Evolutionary conservation across 106 monocot species (phyloP), one percentile per base, ranked within the genome.

Genomic region (Platanthera zijinensis): DNA sequence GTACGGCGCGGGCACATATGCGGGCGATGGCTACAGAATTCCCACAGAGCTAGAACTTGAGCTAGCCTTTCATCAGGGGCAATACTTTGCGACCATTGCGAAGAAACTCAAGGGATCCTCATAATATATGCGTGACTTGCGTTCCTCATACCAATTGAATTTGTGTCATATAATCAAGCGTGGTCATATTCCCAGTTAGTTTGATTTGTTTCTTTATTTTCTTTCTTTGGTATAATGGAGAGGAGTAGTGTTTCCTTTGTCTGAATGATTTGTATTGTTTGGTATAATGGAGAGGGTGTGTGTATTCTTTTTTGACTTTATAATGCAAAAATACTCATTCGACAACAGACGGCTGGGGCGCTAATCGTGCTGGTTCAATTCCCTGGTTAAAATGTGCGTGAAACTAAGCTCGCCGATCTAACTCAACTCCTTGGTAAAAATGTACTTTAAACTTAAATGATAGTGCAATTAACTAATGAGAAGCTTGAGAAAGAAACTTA

Each of bases 21-120:
- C 90, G 11, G 90, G 87, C 0, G 90, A 90, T 62, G 90, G 90
- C 15, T 85, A 85, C 5, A 87, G 90, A 74, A 52, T 46, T 74
- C 90, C 90, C 8, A 57, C 79, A 9, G 87, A 85, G 15, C 82
- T 87, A 5, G 90, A 90, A 69, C 83, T 88, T 39, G 80, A 85
- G 84, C 85, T 83, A 52, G 90, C 90, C 21, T 88, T 88, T 79
- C 90, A 90, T 52, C 90, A 90, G 72, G 90, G 90, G 12, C 79
- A 90, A 54, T 90, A 90, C 79, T 87, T 90, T 53, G 90, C 90
- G 1, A 48, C 18, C 50, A 87, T 90, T 51, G 85, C 85, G 10
- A 90, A 88, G 83, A 90, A 88, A 75, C 83, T 90, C 83, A 90
- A 90, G 78, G 85, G 73, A 28, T 82, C 84, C 48, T 22, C 73